These are phyloP conservation scores for Saturnispora galanensis DNA, from an alignment of 805 yeast species.

Conservation along the genomic window DNA sequence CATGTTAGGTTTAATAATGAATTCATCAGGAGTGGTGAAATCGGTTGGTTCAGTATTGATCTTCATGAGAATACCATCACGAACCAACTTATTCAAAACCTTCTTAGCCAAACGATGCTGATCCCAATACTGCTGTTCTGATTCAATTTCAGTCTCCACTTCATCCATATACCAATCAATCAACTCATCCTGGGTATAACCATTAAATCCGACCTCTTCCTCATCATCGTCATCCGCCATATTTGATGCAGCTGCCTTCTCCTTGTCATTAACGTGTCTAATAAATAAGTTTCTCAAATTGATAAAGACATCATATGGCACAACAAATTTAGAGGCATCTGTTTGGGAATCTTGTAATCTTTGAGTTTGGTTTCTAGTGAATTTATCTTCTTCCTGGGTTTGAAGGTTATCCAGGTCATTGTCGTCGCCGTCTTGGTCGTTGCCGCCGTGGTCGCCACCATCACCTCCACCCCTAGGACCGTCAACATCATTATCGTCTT, in stretches of 20 bases:
- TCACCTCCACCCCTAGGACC: slow-evolving; percentile 30
- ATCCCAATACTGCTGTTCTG: slow-evolving; percentile 59
- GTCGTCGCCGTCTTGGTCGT: slow-evolving; percentile 10
- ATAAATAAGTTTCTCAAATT: slow-evolving; percentile 76
- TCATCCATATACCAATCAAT: slow-evolving; percentile 75
- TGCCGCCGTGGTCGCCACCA: slow-evolving; percentile 18
- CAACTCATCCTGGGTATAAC: slow-evolving; percentile 57
- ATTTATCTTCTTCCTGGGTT: slow-evolving; percentile 8
- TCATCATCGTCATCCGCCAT: slow-evolving; percentile 32
- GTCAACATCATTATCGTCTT: slow-evolving; percentile 20
- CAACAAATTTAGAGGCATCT: slow-evolving; percentile 32
- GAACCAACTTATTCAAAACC: slow-evolving; percentile 73
- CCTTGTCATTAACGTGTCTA: slow-evolving; percentile 32
- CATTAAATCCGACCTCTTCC: slow-evolving; percentile 33
- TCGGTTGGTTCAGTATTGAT: slow-evolving; percentile 30
- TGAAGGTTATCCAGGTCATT: slow-evolving; percentile 2
- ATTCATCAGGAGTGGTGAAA: slow-evolving; percentile 30
- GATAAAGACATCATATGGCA: slow-evolving; percentile 81
- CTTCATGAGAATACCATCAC: slow-evolving; percentile 74
- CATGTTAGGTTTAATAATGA: slow-evolving; percentile 16
- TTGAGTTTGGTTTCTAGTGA: slow-evolving; percentile 6
- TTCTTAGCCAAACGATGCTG: slow-evolving; percentile 68
- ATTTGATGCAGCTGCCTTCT: slow-evolving; percentile 38
- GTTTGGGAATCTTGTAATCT: slow-evolving; percentile 4
- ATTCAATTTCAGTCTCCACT: slow-evolving; percentile 57